Conservation (phyloP, 306 rosid species). For the Sesbania bispinosa region DNA sequence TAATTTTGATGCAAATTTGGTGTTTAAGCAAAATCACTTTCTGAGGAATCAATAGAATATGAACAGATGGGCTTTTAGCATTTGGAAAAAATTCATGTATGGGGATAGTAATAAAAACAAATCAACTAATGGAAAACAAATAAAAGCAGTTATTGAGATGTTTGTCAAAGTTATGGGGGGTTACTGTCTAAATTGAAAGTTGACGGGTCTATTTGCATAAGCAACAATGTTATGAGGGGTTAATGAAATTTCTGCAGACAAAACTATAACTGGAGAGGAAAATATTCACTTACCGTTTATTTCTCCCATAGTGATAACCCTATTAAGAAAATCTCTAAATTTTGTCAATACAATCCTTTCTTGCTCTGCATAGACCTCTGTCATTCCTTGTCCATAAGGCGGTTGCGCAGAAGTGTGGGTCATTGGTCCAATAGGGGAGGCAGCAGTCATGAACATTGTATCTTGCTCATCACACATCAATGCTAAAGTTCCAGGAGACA, state of each 20-base stretch:
- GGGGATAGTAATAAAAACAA: background rate
- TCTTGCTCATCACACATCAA: slow-evolving; percentile 99
- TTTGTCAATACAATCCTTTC: slow-evolving; percentile 74
- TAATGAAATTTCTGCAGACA: background rate
- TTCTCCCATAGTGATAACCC: slow-evolving; percentile 92
- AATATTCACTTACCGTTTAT: slow-evolving; percentile 74
- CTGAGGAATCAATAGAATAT: background rate
- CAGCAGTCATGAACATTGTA: slow-evolving; percentile 79
- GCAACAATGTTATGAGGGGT: background rate
- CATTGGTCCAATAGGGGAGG: slow-evolving; percentile 61
- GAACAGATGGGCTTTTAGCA: background rate
- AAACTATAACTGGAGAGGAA: slow-evolving; percentile 19
- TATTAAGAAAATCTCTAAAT: slow-evolving; percentile 88
- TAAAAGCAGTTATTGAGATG: slow-evolving; percentile 7
- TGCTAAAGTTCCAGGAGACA: slow-evolving; percentile 99
- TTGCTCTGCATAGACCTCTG: slow-evolving; percentile 86
- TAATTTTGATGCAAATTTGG: background rate
- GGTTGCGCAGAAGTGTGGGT: slow-evolving; percentile 57
- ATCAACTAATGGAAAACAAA: background rate
- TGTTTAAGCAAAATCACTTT: background rate
- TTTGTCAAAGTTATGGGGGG: background rate
- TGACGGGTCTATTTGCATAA: background rate
- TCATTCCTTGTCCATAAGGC: slow-evolving; percentile 66
- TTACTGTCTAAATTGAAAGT: slow-evolving; percentile 11
- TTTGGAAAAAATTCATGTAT: background rate